These are phyloP conservation scores for Neofusicoccum kwambonambiense DNA, from an alignment of 2,329 filamentous ascomycete species.

Conservation along the genomic window DNA sequence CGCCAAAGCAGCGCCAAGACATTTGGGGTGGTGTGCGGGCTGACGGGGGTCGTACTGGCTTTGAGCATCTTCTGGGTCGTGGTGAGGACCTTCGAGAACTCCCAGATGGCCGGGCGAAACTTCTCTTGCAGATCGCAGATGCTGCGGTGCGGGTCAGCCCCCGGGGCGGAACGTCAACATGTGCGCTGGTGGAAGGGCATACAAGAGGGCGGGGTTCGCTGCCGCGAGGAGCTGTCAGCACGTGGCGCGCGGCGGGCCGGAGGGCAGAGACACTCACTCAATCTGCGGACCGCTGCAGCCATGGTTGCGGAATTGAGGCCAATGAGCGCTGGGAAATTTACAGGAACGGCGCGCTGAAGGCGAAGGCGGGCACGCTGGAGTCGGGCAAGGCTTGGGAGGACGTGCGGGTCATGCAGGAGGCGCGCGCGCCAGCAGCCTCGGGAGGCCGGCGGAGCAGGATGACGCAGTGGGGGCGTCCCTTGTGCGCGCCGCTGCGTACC, in stretches of 20 bases:
- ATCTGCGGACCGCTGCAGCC: constrained; percentile 13
- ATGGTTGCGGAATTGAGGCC: not conserved
- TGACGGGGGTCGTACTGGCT: constrained; percentile 39
- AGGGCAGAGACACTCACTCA: constrained; percentile 7
- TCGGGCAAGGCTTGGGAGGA: constrained; percentile 8
- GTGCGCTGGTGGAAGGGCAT: constrained; percentile 21
- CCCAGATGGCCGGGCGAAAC: constrained; percentile 78
- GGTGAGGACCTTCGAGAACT: constrained; percentile 72
- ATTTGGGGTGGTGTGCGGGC: constrained; percentile 6
- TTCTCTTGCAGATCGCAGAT: constrained; percentile 95
- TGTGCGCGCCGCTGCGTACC: not conserved
- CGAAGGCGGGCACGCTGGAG: not conserved
- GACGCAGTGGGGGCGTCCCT: constrained; percentile 8
- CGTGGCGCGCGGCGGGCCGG: not conserved
- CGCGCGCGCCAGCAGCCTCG: constrained; percentile 1
- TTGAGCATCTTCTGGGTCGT: constrained; percentile 54
- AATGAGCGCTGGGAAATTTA: constrained; percentile 2
- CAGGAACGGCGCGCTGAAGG: not conserved
- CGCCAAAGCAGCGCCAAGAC: not conserved
- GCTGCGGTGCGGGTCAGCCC: constrained; percentile 46
- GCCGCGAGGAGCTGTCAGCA: constrained; percentile 19
- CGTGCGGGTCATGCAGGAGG: constrained; percentile 15
- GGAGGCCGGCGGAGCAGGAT: constrained; percentile 6
- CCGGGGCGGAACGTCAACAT: not conserved
- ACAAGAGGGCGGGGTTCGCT: constrained; percentile 43